These are phyloP conservation scores for Chaetothyriales sp. DNA, from an alignment of 2,329 filamentous ascomycete species.

Conservation along the genomic window DNA sequence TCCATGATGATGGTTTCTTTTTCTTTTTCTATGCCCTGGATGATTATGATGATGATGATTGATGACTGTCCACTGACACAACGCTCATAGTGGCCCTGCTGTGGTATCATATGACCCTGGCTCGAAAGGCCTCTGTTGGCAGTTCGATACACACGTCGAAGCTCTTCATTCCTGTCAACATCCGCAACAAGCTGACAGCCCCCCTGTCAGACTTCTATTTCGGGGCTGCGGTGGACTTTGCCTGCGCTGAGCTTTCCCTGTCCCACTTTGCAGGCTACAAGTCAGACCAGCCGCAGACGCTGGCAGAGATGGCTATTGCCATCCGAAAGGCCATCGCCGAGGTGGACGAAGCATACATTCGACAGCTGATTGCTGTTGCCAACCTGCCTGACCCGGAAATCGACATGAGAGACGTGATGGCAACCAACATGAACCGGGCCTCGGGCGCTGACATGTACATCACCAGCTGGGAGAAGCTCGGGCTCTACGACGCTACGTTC, in stretches of 20 bases:
- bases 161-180: conserved; percentile 27
- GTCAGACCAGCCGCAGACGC: conserved; percentile 6
- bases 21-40: background rate
- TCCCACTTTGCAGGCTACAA: conserved; percentile 17
- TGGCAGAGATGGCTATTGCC: conserved; percentile 23
- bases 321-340: conserved; percentile 23
- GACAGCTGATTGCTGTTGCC: conserved; percentile 15
- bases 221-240: conserved; percentile 28
- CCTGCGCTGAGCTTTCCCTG: conserved; percentile 17
- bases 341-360: conserved; percentile 21
- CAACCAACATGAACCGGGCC: conserved; percentile 16
- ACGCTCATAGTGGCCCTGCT: conserved; percentile 19
- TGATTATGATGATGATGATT: too few relatives aligned
- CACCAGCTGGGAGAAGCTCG: conserved; percentile 16
- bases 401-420: conserved; percentile 15
- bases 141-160: conserved; percentile 20
- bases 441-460: conserved; percentile 18
- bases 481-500: conserved; percentile 12
- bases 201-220: conserved; percentile 24
- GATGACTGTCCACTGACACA: background rate
- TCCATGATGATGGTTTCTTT: too few relatives aligned
- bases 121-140: conserved; percentile 20
- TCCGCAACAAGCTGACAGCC: conserved; percentile 23
- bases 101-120: conserved; percentile 22
- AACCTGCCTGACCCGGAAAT: conserved; percentile 7